Evolutionary conservation across 768 basidiomycete genomes (phyloP), one percentile per base, ranked within the genome.

Genomic region (Hygrocybe coccinea): DNA sequence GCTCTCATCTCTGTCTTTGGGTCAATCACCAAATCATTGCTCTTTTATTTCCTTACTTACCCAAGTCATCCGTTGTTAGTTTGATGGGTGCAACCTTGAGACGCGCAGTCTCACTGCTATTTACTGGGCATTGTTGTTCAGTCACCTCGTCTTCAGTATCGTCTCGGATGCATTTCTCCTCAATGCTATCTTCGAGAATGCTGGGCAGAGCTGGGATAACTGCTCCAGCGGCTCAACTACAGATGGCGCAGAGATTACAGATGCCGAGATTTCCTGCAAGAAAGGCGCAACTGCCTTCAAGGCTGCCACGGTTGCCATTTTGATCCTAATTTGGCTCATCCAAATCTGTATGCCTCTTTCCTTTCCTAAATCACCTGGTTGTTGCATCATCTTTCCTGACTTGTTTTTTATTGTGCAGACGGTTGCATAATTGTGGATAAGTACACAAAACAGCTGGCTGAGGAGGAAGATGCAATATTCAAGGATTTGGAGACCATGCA

Each of bases 321-420:
- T 78, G 63, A 66, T 79, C 51, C 50, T 76, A 56, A 69, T 74
- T 38, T 79, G 76, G 76, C 60, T 79, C 57, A 68, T 81, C 59
- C 76, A 78, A 61, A 73, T 75, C 56, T 80, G 79, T 78, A 55
- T 55, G 78, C 72, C 4, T n/a, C n/a, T n/a, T 25, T 41, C 47
- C 15, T 41, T 51, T 49, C 12, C 29, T 9, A 2, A 19, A 12
- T 10, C 19, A 19, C 14, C 33, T 29, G 22, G 12, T 43, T 44
- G 47, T 29, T 37, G 12, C 17, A 5, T 62, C 54, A n/a, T 33
- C 15, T 3, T 19, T 41, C 36, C 38, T 47, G 25, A 8, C 25
- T 19, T 51, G 24, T 9, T 48, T 47, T n/a, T 60, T 53, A 50
- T 38, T 34, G 45, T 39, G 39, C 60, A 78, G 79, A 76, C 72